phyloP scores from a whole-genome alignment of 1,284 basidiomycete species.

The Mycena citricolor region DNA sequence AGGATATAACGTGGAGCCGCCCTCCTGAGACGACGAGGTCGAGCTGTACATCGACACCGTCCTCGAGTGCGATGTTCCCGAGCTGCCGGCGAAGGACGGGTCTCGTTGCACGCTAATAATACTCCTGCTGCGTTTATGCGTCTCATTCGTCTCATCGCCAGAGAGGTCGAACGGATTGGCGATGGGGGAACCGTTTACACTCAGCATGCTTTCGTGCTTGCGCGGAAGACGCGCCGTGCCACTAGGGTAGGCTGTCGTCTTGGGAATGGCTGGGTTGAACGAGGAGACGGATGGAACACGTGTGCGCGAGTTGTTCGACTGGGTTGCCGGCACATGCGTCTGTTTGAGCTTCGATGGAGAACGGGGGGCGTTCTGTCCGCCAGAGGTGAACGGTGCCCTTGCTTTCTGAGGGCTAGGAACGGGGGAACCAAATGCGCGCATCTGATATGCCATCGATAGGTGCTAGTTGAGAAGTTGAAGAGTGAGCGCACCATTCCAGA shows the following conservation, averaged over 20 bases:
- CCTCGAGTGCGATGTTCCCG: constrained; percentile 41
- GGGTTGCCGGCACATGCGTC: constrained; percentile 30
- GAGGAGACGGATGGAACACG: constrained; percentile 66
- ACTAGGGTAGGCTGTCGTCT: constrained; percentile 59
- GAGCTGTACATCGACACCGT: no score
- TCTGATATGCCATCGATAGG: constrained; percentile 26
- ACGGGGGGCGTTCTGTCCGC: constrained; percentile 36
- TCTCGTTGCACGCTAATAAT: constrained; percentile 64
- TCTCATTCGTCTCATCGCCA: constrained; percentile 9
- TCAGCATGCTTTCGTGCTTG: constrained; percentile 70
- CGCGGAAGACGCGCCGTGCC: constrained; percentile 50
- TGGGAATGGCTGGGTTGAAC: constrained; percentile 66
- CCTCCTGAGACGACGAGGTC: constrained; percentile 38
- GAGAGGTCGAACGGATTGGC: constrained; percentile 62
- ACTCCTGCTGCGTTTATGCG: constrained; percentile 52
- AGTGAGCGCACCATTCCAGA: constrained; percentile 45
- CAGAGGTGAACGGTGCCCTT: constrained; percentile 39
- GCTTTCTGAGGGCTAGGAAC: constrained; percentile 57
- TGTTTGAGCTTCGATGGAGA: constrained; percentile 49
- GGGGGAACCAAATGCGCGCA: constrained; percentile 43
- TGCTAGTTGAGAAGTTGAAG: constrained; percentile 5
- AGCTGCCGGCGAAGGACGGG: constrained; percentile 42
- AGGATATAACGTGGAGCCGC: constrained; percentile 40
- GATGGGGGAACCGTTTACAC: constrained; percentile 74
- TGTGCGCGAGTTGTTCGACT: no score